phyloP scores from a whole-genome alignment of 2,329 filamentous ascomycete species.

The Diplocarpon mali region DNA sequence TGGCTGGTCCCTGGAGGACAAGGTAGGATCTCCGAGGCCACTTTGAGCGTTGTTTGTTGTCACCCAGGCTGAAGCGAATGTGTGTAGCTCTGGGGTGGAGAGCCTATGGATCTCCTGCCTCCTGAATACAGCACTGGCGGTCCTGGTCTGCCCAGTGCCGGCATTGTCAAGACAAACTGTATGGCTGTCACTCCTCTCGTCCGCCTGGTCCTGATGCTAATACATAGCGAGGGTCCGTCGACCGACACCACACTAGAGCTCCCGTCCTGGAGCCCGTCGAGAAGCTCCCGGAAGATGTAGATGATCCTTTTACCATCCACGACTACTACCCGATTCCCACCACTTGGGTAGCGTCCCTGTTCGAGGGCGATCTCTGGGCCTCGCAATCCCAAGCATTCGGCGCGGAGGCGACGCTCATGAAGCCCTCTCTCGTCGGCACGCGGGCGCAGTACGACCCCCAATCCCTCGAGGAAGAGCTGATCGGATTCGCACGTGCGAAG shows the following conservation, averaged over 20 bases:
- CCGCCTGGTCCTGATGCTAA: neutral
- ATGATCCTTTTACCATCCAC: neutral
- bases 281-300: neutral
- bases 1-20: conserved; percentile 4
- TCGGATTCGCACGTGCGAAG: neutral
- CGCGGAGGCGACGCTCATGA: neutral
- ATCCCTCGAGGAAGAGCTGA: neutral
- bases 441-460: neutral
- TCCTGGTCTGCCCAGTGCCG: neutral
- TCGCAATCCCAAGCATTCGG: neutral
- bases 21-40: neutral
- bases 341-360: neutral
- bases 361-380: neutral
- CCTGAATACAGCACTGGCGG: neutral
- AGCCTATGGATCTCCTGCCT: neutral
- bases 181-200: neutral
- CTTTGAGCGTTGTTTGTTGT: neutral
- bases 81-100: conserved; percentile 1
- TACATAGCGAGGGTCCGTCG: neutral
- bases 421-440: neutral
- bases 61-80: neutral
- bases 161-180: conserved; percentile 1
- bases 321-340: conserved; percentile 2
- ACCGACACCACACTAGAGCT: neutral
- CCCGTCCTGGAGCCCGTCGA: neutral